These are phyloP conservation scores for Irpex sp. DNA, from an alignment of 1,284 basidiomycete genomes.

Conservation along the genomic window DNA sequence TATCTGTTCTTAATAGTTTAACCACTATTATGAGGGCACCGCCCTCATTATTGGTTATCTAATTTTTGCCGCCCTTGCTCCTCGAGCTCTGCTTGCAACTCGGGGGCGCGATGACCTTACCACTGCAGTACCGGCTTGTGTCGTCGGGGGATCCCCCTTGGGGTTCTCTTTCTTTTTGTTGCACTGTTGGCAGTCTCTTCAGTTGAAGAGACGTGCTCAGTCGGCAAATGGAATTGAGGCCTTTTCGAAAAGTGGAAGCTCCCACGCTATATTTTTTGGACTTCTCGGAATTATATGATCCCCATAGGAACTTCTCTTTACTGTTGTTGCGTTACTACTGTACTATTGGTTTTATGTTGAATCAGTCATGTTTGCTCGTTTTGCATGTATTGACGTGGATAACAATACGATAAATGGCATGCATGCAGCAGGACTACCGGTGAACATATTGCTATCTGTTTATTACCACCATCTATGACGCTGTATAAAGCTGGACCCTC, in stretches of 20 bases:
- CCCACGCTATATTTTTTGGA: background rate
- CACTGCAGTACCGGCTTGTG: constrained; percentile 16
- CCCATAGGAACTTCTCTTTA: background rate
- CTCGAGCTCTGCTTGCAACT: constrained; percentile 16
- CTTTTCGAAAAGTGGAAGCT: background rate
- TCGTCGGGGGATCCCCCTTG: constrained; percentile 15
- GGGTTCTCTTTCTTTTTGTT: constrained; percentile 10
- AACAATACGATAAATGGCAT: no score
- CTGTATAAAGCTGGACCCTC: constrained; percentile 15
- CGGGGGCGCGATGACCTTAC: constrained; percentile 15
- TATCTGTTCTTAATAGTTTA: constrained; percentile 18
- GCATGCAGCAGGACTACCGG: background rate
- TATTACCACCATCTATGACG: constrained; percentile 13
- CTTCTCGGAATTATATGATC: background rate
- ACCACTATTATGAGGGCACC: constrained; percentile 15
- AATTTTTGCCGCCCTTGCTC: constrained; percentile 15
- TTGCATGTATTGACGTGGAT: no score
- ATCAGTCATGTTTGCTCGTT: no score
- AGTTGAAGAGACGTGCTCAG: background rate
- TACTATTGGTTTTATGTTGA: background rate
- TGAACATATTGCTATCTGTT: background rate
- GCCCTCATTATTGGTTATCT: constrained; percentile 17
- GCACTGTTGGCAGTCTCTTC: constrained; percentile 4
- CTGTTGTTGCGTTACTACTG: background rate
- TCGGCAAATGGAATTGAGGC: background rate